Conservation (phyloP, 768 basidiomycete genomes). For the Hemileccinum rubropunctum region DNA sequence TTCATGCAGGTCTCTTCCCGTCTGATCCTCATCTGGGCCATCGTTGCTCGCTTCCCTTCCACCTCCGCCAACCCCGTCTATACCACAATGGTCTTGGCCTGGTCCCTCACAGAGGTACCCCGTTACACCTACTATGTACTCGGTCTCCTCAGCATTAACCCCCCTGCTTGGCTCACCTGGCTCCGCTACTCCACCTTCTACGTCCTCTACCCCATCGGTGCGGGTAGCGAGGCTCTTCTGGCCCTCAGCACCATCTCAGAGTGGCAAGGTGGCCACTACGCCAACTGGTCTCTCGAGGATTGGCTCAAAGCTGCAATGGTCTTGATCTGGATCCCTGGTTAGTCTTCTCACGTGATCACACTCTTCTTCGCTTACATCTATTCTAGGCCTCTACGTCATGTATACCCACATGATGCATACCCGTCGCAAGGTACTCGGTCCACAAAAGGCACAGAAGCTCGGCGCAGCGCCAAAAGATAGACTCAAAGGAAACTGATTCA, state of each 20-base stretch:
- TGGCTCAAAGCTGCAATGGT: constrained; percentile 61
- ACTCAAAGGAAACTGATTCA: constrained; percentile 18
- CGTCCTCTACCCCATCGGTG: constrained; percentile 90
- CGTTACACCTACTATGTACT: constrained; percentile 88
- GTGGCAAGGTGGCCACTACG: constrained; percentile 40
- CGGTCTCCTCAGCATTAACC: constrained; percentile 50
- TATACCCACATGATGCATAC: constrained; percentile 61
- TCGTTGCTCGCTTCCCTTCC: constrained; percentile 38
- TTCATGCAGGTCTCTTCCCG: constrained; percentile 77
- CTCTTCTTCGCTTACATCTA: background rate
- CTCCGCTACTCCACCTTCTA: constrained; percentile 93
- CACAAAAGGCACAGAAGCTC: constrained; percentile 29
- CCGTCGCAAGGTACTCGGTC: constrained; percentile 51
- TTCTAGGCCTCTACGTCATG: constrained; percentile 49
- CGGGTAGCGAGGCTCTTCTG: constrained; percentile 85
- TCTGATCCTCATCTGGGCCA: constrained; percentile 83
- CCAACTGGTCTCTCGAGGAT: constrained; percentile 54
- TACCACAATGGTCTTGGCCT: constrained; percentile 88
- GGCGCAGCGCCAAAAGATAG: constrained; percentile 35
- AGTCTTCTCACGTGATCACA: constrained; percentile 16
- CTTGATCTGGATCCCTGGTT: constrained; percentile 87
- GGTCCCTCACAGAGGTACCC: constrained; percentile 89
- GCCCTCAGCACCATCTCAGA: constrained; percentile 72
- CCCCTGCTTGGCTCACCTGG: constrained; percentile 62
- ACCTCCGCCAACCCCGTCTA: constrained; percentile 77